phyloP scores from a whole-genome alignment of 1,284 basidiomycete species.

The Mycosarcoma maydis region DNA sequence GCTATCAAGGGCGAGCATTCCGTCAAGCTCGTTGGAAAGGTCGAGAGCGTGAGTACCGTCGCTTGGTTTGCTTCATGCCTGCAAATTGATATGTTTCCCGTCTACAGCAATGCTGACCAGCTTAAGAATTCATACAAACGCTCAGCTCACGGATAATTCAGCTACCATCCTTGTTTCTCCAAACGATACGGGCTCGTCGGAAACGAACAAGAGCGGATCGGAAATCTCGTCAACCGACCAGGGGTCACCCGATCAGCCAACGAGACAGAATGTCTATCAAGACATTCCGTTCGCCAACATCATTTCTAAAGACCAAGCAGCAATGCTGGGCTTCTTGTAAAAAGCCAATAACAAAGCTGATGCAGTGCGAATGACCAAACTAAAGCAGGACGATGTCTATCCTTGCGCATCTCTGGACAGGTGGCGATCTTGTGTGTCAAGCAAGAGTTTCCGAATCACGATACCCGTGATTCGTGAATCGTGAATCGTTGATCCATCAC shows the following conservation, averaged over 20 bases:
- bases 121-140: too few relatives aligned
- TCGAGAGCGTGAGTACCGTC: constrained; percentile 30
- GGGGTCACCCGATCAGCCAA: neutral
- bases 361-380: too few relatives aligned
- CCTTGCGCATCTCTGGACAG: neutral
- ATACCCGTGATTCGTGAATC: too few relatives aligned
- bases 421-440: neutral
- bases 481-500: too few relatives aligned
- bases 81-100: too few relatives aligned
- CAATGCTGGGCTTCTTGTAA: constrained; percentile 10
- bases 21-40: constrained; percentile 25
- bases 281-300: constrained; percentile 33
- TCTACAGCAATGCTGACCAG: too few relatives aligned
- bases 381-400: too few relatives aligned
- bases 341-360: neutral
- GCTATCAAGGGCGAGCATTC: constrained; percentile 25
- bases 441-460: too few relatives aligned
- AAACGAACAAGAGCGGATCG: neutral
- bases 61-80: neutral
- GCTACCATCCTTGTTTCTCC: constrained; percentile 7
- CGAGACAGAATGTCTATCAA: constrained; percentile 2
- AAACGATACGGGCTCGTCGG: neutral
- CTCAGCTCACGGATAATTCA: constrained; percentile 18
- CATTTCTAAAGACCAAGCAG: constrained; percentile 27
- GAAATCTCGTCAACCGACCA: too few relatives aligned